Conservation (phyloP, 2,329 filamentous ascomycete genomes). For the Colletotrichum gloeosporioides region DNA sequence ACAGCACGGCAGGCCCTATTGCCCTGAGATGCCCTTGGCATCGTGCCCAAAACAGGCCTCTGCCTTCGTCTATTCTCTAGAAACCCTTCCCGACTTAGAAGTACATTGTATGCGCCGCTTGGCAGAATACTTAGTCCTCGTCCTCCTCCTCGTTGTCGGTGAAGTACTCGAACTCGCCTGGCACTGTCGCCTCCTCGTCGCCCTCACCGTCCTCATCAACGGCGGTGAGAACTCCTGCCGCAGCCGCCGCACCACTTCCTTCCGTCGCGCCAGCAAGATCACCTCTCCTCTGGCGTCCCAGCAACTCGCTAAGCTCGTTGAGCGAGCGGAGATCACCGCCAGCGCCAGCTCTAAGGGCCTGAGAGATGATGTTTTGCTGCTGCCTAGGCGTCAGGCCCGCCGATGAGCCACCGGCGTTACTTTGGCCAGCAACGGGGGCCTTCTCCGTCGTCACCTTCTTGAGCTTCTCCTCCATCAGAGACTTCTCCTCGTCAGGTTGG, state of each 20-base stretch:
- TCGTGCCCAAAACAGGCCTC: background rate
- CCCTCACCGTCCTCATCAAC: constrained; percentile 85
- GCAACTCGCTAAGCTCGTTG: constrained; percentile 49
- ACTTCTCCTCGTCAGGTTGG: constrained; percentile 77
- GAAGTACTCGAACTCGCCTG: constrained; percentile 80
- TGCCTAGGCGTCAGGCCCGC: constrained; percentile 31
- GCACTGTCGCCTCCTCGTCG: constrained; percentile 73
- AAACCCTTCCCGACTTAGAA: background rate
- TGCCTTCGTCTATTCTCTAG: constrained; percentile 14
- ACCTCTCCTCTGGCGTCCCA: constrained; percentile 31
- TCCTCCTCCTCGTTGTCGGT: constrained; percentile 66
- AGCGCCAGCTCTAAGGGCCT: constrained; percentile 27
- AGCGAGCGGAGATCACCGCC: constrained; percentile 36
- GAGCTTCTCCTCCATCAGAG: constrained; percentile 88
- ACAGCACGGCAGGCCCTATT: background rate
- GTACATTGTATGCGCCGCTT: background rate
- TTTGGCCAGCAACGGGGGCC: constrained; percentile 58
- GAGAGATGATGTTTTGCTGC: constrained; percentile 32
- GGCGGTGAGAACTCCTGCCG: constrained; percentile 81
- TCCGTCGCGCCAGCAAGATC: constrained; percentile 39
- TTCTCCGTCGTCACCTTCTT: constrained; percentile 77
- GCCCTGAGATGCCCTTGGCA: background rate
- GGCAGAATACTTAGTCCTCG: constrained; percentile 22
- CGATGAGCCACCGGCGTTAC: constrained; percentile 34
- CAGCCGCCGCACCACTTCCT: constrained; percentile 71